These are phyloP conservation scores for Trypanosoma scelopori DNA, from an alignment of 208 protist species.

Conservation along the genomic window DNA sequence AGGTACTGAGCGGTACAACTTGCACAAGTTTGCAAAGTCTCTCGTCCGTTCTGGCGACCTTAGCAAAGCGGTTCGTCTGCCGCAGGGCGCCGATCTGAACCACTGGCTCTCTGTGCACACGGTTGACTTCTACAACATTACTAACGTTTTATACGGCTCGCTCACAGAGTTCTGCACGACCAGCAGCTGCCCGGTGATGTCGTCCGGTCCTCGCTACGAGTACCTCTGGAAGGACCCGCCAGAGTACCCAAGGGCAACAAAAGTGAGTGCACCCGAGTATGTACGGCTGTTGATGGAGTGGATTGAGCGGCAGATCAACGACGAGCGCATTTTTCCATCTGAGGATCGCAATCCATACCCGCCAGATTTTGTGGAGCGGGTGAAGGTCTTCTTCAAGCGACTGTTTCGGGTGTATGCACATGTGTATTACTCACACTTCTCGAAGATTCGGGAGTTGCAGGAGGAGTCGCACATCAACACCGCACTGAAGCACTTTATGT, in stretches of 20 bases:
- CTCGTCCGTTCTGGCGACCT: conserved; percentile 93
- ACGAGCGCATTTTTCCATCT: conserved; percentile 96
- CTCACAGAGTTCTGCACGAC: conserved; percentile 99
- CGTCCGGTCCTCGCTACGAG: conserved; percentile 93
- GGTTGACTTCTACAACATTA: conserved; percentile 99
- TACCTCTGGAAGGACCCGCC: conserved; percentile 97
- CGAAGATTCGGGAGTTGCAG: conserved; percentile 92
- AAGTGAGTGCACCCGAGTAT: conserved; percentile 97
- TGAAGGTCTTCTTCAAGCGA: conserved; percentile 97
- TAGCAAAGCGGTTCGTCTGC: conserved; percentile 93
- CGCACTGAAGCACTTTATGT: conserved; percentile 93
- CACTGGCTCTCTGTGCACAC: conserved; percentile 98
- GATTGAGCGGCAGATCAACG: conserved; percentile 97
- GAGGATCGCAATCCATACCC: conserved; percentile 90
- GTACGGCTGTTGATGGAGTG: conserved; percentile 97
- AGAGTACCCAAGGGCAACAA: conserved; percentile 94
- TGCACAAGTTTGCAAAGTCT: conserved; percentile 92
- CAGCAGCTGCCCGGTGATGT: conserved; percentile 96
- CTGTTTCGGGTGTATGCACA: conserved; percentile 99
- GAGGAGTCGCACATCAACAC: conserved; percentile 98
- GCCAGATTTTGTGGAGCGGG: conserved; percentile 78
- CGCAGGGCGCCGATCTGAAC: conserved; percentile 95
- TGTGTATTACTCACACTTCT: conserved; percentile 98
- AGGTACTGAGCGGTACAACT: conserved; percentile 93
- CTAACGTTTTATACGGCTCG: conserved; percentile 98